Percentiles rank a stretch among this genome's conserved stretches.
Evolutionary conservation across 2,329 filamentous ascomycete species (phyloP).

Genomic region (Monosporascus sp.): DNA sequence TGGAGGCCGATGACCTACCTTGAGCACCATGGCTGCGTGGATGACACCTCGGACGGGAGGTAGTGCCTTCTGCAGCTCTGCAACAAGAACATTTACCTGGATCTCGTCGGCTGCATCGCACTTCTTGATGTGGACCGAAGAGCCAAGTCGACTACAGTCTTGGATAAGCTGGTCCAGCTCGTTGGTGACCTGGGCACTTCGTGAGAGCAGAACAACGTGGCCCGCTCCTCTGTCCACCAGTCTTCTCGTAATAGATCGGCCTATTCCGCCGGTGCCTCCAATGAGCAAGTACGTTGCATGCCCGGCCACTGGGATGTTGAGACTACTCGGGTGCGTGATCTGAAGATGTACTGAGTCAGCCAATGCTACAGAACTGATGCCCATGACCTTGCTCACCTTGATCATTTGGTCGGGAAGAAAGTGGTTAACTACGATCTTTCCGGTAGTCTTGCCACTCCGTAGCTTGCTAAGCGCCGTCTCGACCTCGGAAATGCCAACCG

Average conservation of each 20-base stretch:
- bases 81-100: constrained; percentile 33
- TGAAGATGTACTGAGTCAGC: constrained; percentile 35
- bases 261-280: constrained; percentile 47
- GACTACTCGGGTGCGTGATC: constrained; percentile 31
- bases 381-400: no score
- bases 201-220: constrained; percentile 43
- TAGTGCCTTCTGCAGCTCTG: constrained; percentile 26
- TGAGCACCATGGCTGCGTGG: constrained; percentile 46
- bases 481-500: no score
- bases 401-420: no score
- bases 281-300: constrained; percentile 46
- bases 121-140: constrained; percentile 37
- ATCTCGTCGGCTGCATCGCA: constrained; percentile 44
- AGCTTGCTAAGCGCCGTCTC: constrained; percentile 16
- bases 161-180: constrained; percentile 36
- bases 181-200: constrained; percentile 35
- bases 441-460: constrained; percentile 34
- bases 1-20: constrained; percentile 29
- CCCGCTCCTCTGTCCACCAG: constrained; percentile 44
- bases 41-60: constrained; percentile 40
- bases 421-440: constrained; percentile 40
- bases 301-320: constrained; percentile 28
- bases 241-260: constrained; percentile 42
- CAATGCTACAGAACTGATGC: no score
- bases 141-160: constrained; percentile 32